Percentiles rank a stretch among this genome's conserved stretches.
Evolutionary conservation across 805 yeast species (phyloP).

Genomic region (Cyberlindnera japonica): DNA sequence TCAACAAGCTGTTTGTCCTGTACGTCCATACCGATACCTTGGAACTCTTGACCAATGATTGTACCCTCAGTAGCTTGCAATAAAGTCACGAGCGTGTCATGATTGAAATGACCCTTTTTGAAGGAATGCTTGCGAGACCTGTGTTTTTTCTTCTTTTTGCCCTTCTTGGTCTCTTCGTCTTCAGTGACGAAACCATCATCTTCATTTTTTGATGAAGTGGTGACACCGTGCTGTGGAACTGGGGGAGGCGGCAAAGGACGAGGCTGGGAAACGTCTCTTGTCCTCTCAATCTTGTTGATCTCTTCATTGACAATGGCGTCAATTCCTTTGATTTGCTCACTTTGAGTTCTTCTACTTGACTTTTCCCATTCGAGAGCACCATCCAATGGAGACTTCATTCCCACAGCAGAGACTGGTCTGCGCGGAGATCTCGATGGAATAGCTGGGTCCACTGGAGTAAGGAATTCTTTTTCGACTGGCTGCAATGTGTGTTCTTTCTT

Average conservation of each 20-base stretch:
- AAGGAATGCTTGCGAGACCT: constrained; percentile 10
- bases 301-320: constrained; percentile 16
- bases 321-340: constrained; percentile 9
- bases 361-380: constrained; percentile 1
- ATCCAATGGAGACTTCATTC: constrained; percentile 3
- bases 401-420: constrained; percentile 25
- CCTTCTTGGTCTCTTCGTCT: constrained; percentile 17
- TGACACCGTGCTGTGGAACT: constrained; percentile 22
- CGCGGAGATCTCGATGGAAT: constrained; percentile 29
- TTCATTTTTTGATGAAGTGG: constrained; percentile 8
- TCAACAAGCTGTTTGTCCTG: constrained; percentile 80
- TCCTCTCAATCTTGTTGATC: not conserved
- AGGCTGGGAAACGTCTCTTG: constrained; percentile 7
- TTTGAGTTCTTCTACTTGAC: constrained; percentile 12
- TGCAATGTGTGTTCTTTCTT: constrained; percentile 11
- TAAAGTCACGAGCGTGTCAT: constrained; percentile 34
- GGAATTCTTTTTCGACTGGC: constrained; percentile 11
- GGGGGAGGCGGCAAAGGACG: constrained; percentile 29
- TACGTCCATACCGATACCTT: constrained; percentile 64
- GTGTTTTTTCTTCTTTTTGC: constrained; percentile 8
- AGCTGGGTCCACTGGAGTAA: constrained; percentile 17
- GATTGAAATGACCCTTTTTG: constrained; percentile 24
- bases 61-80: constrained; percentile 40
- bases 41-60: constrained; percentile 56
- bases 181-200: constrained; percentile 29